Evolutionary conservation across 2,329 filamentous ascomycete genomes (phyloP), one percentile per base, ranked within the genome.

Genomic region (Hypomyces rosellus): DNA sequence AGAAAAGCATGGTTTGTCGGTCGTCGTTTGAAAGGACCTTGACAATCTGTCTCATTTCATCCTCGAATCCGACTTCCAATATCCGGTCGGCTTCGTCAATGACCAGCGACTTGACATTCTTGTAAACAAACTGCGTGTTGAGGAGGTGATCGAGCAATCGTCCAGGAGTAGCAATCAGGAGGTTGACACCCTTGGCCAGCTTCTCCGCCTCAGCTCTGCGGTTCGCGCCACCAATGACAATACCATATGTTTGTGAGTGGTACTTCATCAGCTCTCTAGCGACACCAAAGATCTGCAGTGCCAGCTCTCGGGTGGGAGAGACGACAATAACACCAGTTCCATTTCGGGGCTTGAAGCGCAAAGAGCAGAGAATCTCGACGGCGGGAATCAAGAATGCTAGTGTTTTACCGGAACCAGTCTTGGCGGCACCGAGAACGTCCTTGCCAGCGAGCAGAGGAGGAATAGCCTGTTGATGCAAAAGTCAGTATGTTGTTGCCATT

Each of bases 41-140:
- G 69, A 97, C 85, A 59, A 99, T 96, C 67, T 95, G 86, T 57
- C 89, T 81, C 88, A 99, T 96, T 73, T 99, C 93, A 64, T 97
- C 93, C 69, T 99, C 93, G 76, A 99, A 99, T 61, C 93, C 92
- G 55, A 96, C 89, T 72, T 99, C 93, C 41, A 99, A 75, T 55
- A 99, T 96, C 44, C 93, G 85, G 67, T 99, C 93, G 15, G 93
- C 93, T 72, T 99, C 93, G 62, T 99, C 93, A 59, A 97, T 96
- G 58, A 99, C 82, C 34, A 99, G 77, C 1, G 89, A 88, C 69
- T 91, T 90, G 60, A 96, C 72, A 69, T 96, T 96, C 77, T 95
- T 95, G 79, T 89, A 96, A 38, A 84, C 75, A 57, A 97, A 97
- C 34, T 46, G 43, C 0, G 93, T 97, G 66, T 92, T 96, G 68